A percentile compares a stretch with the other conserved stretches of the same genome.
phyloP scores from a whole-genome alignment of 305 asterid genomes.

The Solanum hybrid region DNA sequence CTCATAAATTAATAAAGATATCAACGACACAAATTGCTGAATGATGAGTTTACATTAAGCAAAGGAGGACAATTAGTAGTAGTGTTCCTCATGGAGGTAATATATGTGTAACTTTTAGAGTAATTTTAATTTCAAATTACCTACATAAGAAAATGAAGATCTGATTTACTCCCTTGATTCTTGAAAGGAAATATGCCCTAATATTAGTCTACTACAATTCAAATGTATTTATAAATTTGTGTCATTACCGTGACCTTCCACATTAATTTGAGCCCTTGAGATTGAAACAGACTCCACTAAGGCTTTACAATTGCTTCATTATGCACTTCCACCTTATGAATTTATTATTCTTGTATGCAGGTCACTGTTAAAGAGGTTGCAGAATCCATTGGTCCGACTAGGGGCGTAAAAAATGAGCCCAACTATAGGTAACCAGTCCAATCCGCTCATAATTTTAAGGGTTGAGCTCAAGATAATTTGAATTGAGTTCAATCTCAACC shows the following conservation, averaged over 20 bases:
- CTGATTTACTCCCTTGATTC: neutral
- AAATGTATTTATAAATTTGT: neutral
- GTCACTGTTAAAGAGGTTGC: neutral
- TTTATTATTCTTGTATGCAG: neutral
- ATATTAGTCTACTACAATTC: neutral
- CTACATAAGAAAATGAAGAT: neutral
- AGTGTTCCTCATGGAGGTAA: neutral
- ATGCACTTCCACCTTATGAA: neutral
- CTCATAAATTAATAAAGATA: too few relatives aligned
- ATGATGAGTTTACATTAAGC: neutral
- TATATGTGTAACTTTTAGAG: neutral
- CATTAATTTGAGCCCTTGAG: neutral
- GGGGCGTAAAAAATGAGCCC: too few relatives aligned
- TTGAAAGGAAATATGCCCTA: too few relatives aligned
- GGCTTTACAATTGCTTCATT: neutral
- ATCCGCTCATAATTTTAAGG: too few relatives aligned
- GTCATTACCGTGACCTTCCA: neutral
- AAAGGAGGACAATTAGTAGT: neutral
- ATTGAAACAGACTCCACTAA: neutral
- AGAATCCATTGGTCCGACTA: neutral
- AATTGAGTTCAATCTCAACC: too few relatives aligned
- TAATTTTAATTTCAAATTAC: neutral
- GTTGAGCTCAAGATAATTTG: too few relatives aligned
- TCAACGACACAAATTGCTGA: neutral
- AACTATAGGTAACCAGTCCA: too few relatives aligned